A percentile compares a stretch with the other conserved stretches of the same genome.
These are phyloP conservation scores for Aureobasidium sp. DNA, from an alignment of 2,329 filamentous ascomycete species.

Conservation along the genomic window DNA sequence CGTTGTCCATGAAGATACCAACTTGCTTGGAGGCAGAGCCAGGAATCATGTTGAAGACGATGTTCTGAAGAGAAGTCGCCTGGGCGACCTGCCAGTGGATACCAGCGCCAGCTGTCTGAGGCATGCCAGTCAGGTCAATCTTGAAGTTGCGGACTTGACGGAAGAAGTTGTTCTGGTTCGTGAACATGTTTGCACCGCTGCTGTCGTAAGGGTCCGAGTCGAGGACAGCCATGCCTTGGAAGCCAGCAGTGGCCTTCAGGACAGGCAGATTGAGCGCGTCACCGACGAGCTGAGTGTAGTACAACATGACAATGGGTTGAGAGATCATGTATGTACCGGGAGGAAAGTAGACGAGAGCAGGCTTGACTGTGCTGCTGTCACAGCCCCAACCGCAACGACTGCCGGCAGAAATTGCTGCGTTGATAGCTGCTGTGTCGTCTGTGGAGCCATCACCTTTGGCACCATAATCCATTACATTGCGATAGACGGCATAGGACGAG, in stretches of 20 bases:
- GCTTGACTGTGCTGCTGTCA: constrained; percentile 74
- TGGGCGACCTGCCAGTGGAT: constrained; percentile 51
- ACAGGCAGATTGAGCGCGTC: constrained; percentile 67
- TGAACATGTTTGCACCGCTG: constrained; percentile 39
- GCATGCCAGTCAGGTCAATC: constrained; percentile 40
- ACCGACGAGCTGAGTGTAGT: constrained; percentile 90
- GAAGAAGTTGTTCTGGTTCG: constrained; percentile 46
- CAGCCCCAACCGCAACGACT: constrained; percentile 73
- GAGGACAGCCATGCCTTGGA: constrained; percentile 80
- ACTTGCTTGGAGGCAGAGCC: constrained; percentile 44
- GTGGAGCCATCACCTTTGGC: constrained; percentile 54
- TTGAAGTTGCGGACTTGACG: constrained; percentile 49
- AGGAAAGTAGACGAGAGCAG: constrained; percentile 87
- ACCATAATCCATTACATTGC: constrained; percentile 41
- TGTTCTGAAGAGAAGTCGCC: constrained; percentile 55
- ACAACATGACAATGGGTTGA: constrained; percentile 72
- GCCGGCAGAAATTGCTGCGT: constrained; percentile 69
- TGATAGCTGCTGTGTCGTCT: constrained; percentile 87
- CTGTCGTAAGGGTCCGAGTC: constrained; percentile 78
- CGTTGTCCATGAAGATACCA: constrained; percentile 55
- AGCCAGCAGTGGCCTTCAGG: constrained; percentile 42
- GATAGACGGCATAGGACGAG: constrained; percentile 54
- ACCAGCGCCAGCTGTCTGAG: constrained; percentile 29
- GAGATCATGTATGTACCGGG: constrained; percentile 78
- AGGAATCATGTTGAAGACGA: constrained; percentile 51